A percentile compares a stretch with the other conserved stretches of the same genome.
Conservation (phyloP, 306 rosid species). For the Cucumis cinereus region DNA sequence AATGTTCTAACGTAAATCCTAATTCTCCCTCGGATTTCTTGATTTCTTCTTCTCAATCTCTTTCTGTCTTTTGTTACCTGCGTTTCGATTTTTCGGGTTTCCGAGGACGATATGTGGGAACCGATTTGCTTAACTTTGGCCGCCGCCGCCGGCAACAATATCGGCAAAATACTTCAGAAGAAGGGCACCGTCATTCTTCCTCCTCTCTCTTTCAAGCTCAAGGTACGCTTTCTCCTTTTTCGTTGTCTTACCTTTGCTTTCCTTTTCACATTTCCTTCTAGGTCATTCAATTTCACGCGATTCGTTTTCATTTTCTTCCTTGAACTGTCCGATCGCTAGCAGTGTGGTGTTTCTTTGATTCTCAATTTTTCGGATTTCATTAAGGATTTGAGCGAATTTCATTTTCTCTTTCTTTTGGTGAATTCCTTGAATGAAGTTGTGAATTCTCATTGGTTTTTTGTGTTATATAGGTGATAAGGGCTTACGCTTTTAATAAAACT, state of each 20-base stretch:
- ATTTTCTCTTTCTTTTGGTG: neutral
- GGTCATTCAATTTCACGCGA: neutral
- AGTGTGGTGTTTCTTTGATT: neutral
- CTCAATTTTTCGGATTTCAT: neutral
- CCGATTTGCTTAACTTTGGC: conserved; percentile 66
- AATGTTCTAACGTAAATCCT: neutral
- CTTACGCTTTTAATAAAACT: conserved; percentile 70
- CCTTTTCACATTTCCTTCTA: neutral
- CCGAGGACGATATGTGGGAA: conserved; percentile 62
- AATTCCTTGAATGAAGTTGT: neutral
- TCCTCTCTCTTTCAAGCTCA: conserved; percentile 82
- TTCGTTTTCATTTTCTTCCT: neutral
- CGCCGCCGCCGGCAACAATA: conserved; percentile 96
- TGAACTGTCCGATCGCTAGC: neutral
- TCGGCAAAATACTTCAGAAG: conserved; percentile 89
- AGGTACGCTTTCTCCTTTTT: conserved; percentile 19
- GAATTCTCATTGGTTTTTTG: neutral
- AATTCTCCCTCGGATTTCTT: neutral
- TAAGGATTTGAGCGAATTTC: neutral
- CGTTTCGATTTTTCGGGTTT: neutral
- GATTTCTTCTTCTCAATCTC: neutral
- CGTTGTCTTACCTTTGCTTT: neutral
- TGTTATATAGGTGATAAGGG: conserved; percentile 63
- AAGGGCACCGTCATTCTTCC: conserved; percentile 96
- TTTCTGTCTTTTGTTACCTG: neutral